Evolutionary conservation across 345 rosid species (phyloP).

Genomic region (Carallia brachiata): DNA sequence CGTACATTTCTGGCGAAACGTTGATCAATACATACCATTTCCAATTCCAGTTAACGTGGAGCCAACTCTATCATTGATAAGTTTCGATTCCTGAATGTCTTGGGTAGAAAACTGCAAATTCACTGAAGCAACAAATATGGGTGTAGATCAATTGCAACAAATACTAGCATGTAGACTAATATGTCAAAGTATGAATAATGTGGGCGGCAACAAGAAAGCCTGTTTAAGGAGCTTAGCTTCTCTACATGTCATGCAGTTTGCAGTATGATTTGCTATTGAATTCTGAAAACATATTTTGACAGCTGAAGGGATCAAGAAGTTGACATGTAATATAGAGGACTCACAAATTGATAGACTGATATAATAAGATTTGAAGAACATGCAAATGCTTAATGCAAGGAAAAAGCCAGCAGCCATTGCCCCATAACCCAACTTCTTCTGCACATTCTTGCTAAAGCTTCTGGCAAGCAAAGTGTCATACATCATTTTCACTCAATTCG

Average conservation of each 20-base stretch:
- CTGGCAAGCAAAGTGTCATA: conserved; percentile 54
- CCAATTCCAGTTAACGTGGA: not conserved
- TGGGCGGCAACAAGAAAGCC: too few relatives aligned
- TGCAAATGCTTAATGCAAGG: conserved; percentile 50
- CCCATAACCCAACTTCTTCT: conserved; percentile 59
- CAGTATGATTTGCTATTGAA: too few relatives aligned
- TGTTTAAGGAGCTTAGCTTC: too few relatives aligned
- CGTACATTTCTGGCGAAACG: not conserved
- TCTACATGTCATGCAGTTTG: too few relatives aligned
- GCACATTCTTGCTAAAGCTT: conserved; percentile 69
- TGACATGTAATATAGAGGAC: conserved; percentile 8
- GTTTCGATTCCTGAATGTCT: conserved; percentile 32
- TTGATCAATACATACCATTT: conserved; percentile 6
- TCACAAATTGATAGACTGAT: conserved; percentile 47
- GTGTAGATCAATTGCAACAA: not conserved
- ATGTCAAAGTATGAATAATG: too few relatives aligned
- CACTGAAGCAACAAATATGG: conserved; percentile 37
- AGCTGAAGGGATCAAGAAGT: not conserved
- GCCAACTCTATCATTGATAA: conserved; percentile 24
- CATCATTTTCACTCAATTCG: conserved; percentile 33
- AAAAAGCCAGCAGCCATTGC: conserved; percentile 51
- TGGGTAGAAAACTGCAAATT: conserved; percentile 40
- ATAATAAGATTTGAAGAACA: conserved; percentile 47
- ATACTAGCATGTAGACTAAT: not conserved
- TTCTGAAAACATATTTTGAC: not conserved